Conservation (phyloP, 306 rosid genomes). For the Acacia acuminata region DNA sequence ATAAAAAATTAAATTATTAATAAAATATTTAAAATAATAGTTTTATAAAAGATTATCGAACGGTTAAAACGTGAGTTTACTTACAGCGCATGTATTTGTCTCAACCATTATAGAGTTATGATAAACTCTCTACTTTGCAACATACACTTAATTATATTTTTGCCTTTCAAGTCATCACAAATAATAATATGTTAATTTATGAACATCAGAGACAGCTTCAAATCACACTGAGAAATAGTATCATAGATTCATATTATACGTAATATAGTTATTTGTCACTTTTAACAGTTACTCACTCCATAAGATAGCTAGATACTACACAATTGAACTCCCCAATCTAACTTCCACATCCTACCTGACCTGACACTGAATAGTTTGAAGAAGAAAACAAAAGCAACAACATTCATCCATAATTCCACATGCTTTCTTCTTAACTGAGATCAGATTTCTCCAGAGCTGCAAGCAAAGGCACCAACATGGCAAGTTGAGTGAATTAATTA, state of each 20-base stretch:
- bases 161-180: background rate
- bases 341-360: background rate
- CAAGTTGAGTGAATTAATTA: conserved; percentile 1
- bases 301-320: background rate
- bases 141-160: background rate
- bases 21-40: too few species aligned
- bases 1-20: too few species aligned
- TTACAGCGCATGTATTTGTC: too few species aligned
- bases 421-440: conserved; percentile 41
- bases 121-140: background rate
- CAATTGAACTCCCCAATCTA: background rate
- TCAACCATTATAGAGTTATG: background rate
- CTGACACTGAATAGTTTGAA: conserved; percentile 6
- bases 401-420: conserved; percentile 4
- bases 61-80: too few species aligned
- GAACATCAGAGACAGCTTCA: conserved; percentile 7
- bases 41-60: too few species aligned
- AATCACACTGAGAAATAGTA: background rate
- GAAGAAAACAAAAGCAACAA: background rate
- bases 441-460: conserved; percentile 81
- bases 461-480: conserved; percentile 16
- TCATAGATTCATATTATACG: background rate
- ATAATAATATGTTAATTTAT: background rate
- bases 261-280: background rate
- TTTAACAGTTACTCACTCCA: background rate